These are phyloP conservation scores for Zygosaccharomyces rouxii DNA, from an alignment of 805 yeast species.

Conservation along the genomic window DNA sequence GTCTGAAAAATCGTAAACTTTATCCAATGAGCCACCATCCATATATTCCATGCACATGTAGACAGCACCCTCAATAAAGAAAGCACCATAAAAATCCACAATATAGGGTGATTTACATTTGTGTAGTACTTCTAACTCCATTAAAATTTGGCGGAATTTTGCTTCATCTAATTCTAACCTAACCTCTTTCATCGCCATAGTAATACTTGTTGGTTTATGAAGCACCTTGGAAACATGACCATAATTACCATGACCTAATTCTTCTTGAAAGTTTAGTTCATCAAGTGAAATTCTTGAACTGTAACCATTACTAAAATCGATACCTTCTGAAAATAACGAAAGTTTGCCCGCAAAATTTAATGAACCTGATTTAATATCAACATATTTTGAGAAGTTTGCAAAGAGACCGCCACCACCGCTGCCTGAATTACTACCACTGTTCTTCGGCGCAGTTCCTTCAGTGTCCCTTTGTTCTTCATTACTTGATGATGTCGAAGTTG, in stretches of 20 bases:
- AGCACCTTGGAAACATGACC: conserved; percentile 92
- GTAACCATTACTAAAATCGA: conserved; percentile 84
- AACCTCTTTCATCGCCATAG: conserved; percentile 98
- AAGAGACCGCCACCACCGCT: conserved; percentile 52
- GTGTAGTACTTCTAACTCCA: conserved; percentile 94
- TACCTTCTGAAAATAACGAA: conserved; percentile 84
- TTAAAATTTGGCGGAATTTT: conserved; percentile 88
- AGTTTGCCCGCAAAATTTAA: conserved; percentile 92
- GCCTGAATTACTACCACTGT: conserved; percentile 15
- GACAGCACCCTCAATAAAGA: conserved; percentile 95
- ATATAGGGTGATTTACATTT: conserved; percentile 86
- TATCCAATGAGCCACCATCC: conserved; percentile 95
- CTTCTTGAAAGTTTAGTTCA: conserved; percentile 77
- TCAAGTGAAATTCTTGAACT: conserved; percentile 82
- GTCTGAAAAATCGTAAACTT: conserved; percentile 56
- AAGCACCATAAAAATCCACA: conserved; percentile 96
- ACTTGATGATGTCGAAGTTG: conserved; percentile 34
- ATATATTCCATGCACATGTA: conserved; percentile 97
- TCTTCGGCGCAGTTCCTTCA: conserved; percentile 27
- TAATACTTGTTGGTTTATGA: conserved; percentile 86
- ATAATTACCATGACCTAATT: conserved; percentile 92
- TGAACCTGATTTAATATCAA: conserved; percentile 89
- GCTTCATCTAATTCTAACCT: conserved; percentile 87
- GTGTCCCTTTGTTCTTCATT: conserved; percentile 27
- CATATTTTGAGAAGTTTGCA: conserved; percentile 78